Conservation (phyloP, 306 rosid species). For the Cicer pinnatifidum region DNA sequence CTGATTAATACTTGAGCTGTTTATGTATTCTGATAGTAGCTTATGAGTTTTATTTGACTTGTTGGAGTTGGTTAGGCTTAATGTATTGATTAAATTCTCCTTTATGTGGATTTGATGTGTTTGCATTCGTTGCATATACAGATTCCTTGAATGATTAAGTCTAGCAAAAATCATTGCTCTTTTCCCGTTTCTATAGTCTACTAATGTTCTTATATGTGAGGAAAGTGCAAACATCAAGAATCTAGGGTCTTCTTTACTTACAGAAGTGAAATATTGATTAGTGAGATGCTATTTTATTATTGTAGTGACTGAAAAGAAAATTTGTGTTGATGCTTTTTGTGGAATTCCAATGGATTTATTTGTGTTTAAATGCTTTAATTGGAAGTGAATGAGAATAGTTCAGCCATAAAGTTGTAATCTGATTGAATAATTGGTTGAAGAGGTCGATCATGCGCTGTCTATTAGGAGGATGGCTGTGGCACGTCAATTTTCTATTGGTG, state of each 20-base stretch:
- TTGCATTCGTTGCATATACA: constrained; percentile 15
- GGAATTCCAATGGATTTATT: constrained; percentile 25
- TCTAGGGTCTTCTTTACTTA: neutral
- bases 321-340: neutral
- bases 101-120: constrained; percentile 12
- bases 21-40: neutral
- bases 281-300: neutral
- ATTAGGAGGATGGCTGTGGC: constrained; percentile 3
- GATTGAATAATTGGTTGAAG: constrained; percentile 11
- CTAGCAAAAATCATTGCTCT: neutral
- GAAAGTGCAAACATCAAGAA: constrained; percentile 24
- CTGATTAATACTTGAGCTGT: neutral
- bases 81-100: neutral
- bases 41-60: neutral
- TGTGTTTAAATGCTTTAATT: constrained; percentile 9
- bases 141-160: constrained; percentile 8
- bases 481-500: neutral
- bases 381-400: constrained; percentile 14
- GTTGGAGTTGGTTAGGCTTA: constrained; percentile 30
- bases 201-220: neutral
- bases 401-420: neutral
- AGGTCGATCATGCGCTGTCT: constrained; percentile 29
- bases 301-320: neutral
- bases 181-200: neutral
- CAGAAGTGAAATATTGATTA: constrained; percentile 10